Evolutionary conservation across 441 rosid genomes (phyloP), one percentile per base, ranked within the genome.

Genomic region (Brassica balearica): DNA sequence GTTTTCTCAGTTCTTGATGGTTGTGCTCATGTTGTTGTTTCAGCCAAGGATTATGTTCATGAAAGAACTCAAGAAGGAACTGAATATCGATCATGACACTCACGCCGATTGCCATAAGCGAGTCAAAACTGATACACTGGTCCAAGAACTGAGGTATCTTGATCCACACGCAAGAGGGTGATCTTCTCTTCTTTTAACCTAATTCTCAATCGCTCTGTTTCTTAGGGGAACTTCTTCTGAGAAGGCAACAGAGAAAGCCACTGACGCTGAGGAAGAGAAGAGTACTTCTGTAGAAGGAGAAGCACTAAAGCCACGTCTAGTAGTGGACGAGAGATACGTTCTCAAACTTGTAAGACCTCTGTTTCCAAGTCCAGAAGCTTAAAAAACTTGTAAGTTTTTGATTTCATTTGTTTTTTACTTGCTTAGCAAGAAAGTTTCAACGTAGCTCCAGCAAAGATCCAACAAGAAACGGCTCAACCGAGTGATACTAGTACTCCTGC

Each of bases 401-500:
- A 51, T 8, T 5, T 51, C 58, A 51, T 5, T 15, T 6, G 59
- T 62, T 4, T 15, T 62, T 48, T 78, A 46, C 51, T 59, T 78
- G 73, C 59, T 72, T 48, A 72, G 81, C 58, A n/a, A 60, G 73
- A 78, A 64, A 58, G 15, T 6, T 36, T 69, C 4, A 27, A 15
- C 12, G 17, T 32, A 56, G 41, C 41, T 19, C 81, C 81, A 66
- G 63, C 55, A 66, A 46, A 46, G 64, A 72, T 61, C 46, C 77
- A 12, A 48, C 7, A 15, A n/a, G 60, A 12, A 3, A 58, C 55
- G 25, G 29, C 58, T 15, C 17, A 51, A 36, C 51, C 29, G 8
- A 68, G 48, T 38, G 55, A 68, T 69, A 17, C 68, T 69, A 23
- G 34, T 68, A 15, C 61, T 79, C 73, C 73, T 72, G 63, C 55